These are phyloP conservation scores for Hymenoscyphus fructigenus DNA, from an alignment of 2,329 filamentous ascomycete genomes.

Conservation along the genomic window DNA sequence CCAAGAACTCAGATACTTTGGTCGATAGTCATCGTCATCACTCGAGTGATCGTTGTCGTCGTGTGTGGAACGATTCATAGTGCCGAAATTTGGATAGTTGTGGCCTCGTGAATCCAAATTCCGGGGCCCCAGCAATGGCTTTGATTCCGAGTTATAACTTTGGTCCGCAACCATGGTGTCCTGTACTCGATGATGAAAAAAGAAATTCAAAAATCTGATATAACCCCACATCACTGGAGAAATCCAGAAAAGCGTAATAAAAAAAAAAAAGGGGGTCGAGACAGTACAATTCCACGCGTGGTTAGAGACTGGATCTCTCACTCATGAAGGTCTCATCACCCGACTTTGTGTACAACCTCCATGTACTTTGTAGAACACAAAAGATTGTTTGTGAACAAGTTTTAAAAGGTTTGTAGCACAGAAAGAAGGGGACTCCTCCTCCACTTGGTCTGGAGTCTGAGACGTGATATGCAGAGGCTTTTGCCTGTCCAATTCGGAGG, in stretches of 20 bases:
- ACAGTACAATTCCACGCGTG: not conserved
- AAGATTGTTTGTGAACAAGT: not conserved
- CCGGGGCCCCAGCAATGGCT: constrained; percentile 3
- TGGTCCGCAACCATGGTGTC: constrained; percentile 1
- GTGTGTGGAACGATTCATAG: not conserved
- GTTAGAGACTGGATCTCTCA: not conserved
- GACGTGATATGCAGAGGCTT: constrained; percentile 9
- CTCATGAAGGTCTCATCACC: constrained; percentile 5
- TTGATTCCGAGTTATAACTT: constrained; percentile 7
- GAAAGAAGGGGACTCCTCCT: constrained; percentile 5
- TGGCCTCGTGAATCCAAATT: not conserved
- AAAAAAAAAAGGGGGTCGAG: not conserved
- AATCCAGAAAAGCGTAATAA: not conserved
- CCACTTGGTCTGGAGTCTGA: constrained; percentile 3
- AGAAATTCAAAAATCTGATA: not conserved
- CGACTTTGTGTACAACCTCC: constrained; percentile 6
- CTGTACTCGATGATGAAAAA: not conserved
- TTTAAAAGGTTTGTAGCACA: not conserved
- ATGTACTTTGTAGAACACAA: constrained; percentile 3
- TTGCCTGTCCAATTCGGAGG: not conserved
- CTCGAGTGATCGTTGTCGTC: not conserved
- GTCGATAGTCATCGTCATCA: not conserved
- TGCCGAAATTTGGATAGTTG: constrained; percentile 10
- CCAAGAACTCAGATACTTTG: not conserved
- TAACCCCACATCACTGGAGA: not conserved